Percentiles rank a stretch among this genome's conserved stretches.
Conservation (phyloP, 1,284 basidiomycete species). For the Tilletia horrida region DNA sequence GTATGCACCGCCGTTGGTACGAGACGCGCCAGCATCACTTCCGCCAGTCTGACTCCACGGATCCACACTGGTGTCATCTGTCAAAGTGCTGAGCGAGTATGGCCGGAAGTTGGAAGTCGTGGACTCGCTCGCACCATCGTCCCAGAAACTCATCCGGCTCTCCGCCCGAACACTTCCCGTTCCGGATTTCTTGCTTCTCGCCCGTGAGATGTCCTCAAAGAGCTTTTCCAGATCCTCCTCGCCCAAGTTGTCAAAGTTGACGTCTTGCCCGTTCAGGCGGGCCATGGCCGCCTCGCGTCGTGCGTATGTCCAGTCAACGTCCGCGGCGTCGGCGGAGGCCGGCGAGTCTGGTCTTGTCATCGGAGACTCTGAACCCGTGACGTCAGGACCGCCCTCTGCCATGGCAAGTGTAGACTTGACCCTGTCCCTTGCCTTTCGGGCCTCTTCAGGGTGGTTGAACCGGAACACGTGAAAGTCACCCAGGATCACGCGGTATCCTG, state of each 20-base stretch:
- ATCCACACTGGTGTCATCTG: constrained; percentile 48
- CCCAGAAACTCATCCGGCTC: constrained; percentile 44
- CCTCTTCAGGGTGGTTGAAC: constrained; percentile 65
- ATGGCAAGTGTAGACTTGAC: constrained; percentile 40
- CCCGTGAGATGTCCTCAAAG: constrained; percentile 47
- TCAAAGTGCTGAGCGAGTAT: constrained; percentile 44
- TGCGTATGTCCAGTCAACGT: constrained; percentile 50
- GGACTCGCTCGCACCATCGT: constrained; percentile 43
- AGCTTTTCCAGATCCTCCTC: constrained; percentile 50
- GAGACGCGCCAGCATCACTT: constrained; percentile 35
- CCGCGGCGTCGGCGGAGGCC: constrained; percentile 34
- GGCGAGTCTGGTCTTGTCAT: constrained; percentile 44
- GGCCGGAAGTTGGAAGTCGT: constrained; percentile 36
- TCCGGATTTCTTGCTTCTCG: constrained; percentile 43
- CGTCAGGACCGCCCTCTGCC: constrained; percentile 23
- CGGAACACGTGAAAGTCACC: constrained; percentile 97
- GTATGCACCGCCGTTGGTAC: constrained; percentile 25
- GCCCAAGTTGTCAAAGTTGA: constrained; percentile 48
- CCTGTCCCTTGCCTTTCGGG: constrained; percentile 41
- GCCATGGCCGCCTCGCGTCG: constrained; percentile 45
- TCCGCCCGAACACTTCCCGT: constrained; percentile 43
- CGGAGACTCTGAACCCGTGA: constrained; percentile 22
- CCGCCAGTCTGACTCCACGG: constrained; percentile 40
- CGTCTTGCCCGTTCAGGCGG: constrained; percentile 45
- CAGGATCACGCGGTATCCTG: constrained; percentile 92